These are phyloP conservation scores for Neonectria faginata DNA, from an alignment of 2,329 filamentous ascomycete genomes.

Conservation along the genomic window DNA sequence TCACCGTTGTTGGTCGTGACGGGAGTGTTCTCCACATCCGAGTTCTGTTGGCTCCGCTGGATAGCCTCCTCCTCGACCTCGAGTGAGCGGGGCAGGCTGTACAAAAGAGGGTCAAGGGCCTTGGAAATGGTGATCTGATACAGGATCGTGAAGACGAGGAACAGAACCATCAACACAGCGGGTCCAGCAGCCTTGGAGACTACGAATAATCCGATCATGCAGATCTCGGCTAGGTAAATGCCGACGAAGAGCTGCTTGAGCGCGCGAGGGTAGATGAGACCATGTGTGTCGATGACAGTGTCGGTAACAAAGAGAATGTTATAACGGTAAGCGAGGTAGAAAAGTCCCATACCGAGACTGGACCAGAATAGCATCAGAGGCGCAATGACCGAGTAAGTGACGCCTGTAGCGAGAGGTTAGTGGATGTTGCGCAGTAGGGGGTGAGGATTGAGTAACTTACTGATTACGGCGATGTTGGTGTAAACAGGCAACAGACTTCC, in stretches of 20 bases:
- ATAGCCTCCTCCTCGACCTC: conserved; percentile 57
- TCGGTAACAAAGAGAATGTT: conserved; percentile 87
- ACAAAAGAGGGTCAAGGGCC: conserved; percentile 77
- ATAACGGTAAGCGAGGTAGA: conserved; percentile 89
- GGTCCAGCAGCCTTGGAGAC: conserved; percentile 76
- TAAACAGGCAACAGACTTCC: conserved; percentile 81
- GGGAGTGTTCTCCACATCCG: conserved; percentile 40
- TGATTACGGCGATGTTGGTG: conserved; percentile 79
- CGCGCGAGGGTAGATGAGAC: conserved; percentile 87
- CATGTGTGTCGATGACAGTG: conserved; percentile 85
- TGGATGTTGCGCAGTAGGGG: not conserved
- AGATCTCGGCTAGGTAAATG: conserved; percentile 83
- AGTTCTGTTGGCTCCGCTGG: conserved; percentile 49
- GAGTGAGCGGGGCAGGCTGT: conserved; percentile 75
- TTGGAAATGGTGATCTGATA: conserved; percentile 79
- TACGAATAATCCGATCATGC: conserved; percentile 83
- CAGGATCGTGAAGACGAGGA: conserved; percentile 80
- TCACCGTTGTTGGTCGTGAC: conserved; percentile 29
- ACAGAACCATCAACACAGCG: conserved; percentile 78
- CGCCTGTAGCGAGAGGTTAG: conserved; percentile 54
- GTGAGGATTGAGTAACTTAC: conserved; percentile 49
- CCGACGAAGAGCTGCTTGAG: conserved; percentile 88
- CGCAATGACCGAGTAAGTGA: conserved; percentile 86
- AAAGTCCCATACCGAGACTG: conserved; percentile 78
- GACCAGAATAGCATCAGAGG: conserved; percentile 86